Evolutionary conservation across 1,139 yeast genomes (phyloP), one percentile per base, ranked within the genome.

Genomic region (Yamadazyma sp.): DNA sequence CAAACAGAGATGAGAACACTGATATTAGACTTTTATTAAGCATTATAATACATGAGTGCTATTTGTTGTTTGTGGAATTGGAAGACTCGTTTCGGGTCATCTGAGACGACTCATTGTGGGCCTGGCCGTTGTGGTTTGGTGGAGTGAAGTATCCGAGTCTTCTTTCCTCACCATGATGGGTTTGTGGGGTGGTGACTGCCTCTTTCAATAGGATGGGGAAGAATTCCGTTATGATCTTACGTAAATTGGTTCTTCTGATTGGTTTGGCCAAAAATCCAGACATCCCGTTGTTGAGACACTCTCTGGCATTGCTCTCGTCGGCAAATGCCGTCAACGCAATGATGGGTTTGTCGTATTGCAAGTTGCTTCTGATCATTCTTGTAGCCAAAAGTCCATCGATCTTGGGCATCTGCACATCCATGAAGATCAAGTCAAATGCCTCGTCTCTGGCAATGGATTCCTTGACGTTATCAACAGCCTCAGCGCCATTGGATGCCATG

Each of bases 401-500:
- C 50, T 78, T 81, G 2, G 97, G 98, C 98, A 92, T 92, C 60
- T 89, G 96, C 37, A 92, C 88, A 62, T 92, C 98, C 97, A 92
- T 90, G 54, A 92, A 86, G 6, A 92, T 78, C 38, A 92, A 63
- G 52, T 86, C 92, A 57, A 73, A 88, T 17, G 59, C 51, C 13
- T 62, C 61, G 20, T 64, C 59, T 12, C 54, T 52, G 13, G 63
- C 71, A 39, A 70, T 64, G 4, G 82, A 69, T 27, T 71, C 73
- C 46, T 76, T 73, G 2, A 86, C 82, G 37, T 70, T 66, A 20
- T 78, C 80, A 31, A 87, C 80, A 0, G 95, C 97, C 50, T 86
- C 94, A 31, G 80, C 82, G n/a, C 98, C 98, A 59, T 90, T 92
- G 44, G 83, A 76, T 1, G 96, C 97, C 61, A 87, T 64, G 6